Evolutionary conservation across 768 basidiomycete genomes (phyloP), one percentile per base, ranked within the genome.

Genomic region (Suillus fuscotomentosus): DNA sequence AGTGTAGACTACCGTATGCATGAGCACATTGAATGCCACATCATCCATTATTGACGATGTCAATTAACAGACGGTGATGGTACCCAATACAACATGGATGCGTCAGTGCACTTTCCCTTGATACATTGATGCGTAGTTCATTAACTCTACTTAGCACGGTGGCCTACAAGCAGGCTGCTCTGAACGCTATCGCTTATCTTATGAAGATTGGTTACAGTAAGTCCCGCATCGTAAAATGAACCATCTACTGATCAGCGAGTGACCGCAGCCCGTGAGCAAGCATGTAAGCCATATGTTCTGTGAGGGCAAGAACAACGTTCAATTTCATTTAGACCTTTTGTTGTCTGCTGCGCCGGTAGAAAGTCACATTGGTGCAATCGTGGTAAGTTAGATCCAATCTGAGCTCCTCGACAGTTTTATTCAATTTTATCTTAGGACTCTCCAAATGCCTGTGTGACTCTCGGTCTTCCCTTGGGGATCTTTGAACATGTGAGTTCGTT

Each of bases 81-180:
- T 13, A 87, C 83, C 65, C 90, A 91, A 73, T 89, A 90, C 75
- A 81, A 86, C 70, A 92, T 92, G 90, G 88, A 90, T 69, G 86
- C 89, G 83, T 90, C 73, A 70, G 84, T 68, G 4, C 38, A 7
- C 7, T n/a, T 64, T 60, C 11, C 22, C 51, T 42, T 50, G 17
- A 2, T n/a, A 14, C 17, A 54, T 14, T 20, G 9, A 54, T 39
- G 22, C 0, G 2, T 27, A 47, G 57, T 50, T 53, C 60, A n/a
- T 11, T 22, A 1, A n/a, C 24, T 41, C 38, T 59, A n/a, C 5
- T 13, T 36, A 89, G 88, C 0, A 85, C 89, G 24, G 88, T 90
- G 20, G 90, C 91, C 3, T 92, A 89, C 73, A 91, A 92, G 71
- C 89, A 90, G 75, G 91, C 91, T 6, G 89, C 91, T 0, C 76